Conservation (phyloP, 257 asterid species). For the Plantago elongata region DNA sequence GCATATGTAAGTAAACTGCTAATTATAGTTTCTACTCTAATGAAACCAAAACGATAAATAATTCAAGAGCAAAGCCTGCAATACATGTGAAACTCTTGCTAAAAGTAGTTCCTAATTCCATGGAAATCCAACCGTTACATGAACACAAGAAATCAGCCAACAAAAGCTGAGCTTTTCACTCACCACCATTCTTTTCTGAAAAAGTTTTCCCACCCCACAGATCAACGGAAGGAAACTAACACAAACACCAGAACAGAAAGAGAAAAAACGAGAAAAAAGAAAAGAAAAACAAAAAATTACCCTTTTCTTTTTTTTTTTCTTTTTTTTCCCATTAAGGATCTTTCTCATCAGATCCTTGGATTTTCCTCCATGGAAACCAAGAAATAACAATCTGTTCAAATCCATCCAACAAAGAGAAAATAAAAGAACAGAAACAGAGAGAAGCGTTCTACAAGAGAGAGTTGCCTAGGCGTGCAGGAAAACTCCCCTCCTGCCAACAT, state of each 20-base stretch:
- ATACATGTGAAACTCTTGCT: no score
- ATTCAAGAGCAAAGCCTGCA: no score
- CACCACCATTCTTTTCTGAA: conserved; percentile 22
- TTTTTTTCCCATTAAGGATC: conserved; percentile 13
- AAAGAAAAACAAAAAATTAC: not conserved
- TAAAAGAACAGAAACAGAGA: not conserved
- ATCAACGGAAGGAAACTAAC: conserved; percentile 14
- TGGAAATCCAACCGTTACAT: not conserved
- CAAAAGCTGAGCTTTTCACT: conserved; percentile 25
- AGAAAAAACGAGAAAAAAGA: not conserved
- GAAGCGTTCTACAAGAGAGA: not conserved
- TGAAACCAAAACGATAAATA: no score
- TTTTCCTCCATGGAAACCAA: conserved; percentile 35
- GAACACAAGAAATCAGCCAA: not conserved
- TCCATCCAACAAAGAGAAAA: conserved; percentile 19
- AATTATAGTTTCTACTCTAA: no score
- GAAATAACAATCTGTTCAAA: conserved; percentile 34
- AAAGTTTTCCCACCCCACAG: conserved; percentile 9
- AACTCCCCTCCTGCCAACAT: not conserved
- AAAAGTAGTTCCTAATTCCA: not conserved
- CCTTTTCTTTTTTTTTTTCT: not conserved
- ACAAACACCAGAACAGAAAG: not conserved
- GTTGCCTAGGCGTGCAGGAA: conserved; percentile 66
- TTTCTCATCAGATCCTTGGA: conserved; percentile 13
- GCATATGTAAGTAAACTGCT: no score